Conservation (phyloP, 306 rosid species). For the Prosopis cineraria region DNA sequence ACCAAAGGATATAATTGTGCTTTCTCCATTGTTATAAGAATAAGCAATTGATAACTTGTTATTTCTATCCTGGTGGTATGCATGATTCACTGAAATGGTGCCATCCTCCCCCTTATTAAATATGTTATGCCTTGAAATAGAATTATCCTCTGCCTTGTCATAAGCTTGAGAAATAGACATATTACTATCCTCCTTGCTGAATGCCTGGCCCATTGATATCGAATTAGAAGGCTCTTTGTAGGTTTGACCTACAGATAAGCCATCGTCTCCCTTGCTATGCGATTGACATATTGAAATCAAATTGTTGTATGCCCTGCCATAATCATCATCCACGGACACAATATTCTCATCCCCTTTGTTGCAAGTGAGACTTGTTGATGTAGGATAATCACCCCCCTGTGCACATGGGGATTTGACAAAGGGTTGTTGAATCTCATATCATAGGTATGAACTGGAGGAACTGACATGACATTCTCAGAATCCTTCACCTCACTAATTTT, state of each 20-base stretch:
- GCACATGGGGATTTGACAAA: constrained; percentile 35
- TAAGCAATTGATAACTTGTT: constrained; percentile 33
- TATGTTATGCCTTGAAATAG: constrained; percentile 46
- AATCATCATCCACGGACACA: constrained; percentile 41
- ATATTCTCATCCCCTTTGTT: constrained; percentile 50
- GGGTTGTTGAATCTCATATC: constrained; percentile 38
- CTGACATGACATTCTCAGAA: constrained; percentile 51
- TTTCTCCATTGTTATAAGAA: constrained; percentile 47
- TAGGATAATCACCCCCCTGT: constrained; percentile 43
- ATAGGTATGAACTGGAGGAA: constrained; percentile 47
- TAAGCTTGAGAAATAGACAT: constrained; percentile 54
- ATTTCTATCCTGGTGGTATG: constrained; percentile 37
- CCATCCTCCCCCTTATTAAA: constrained; percentile 45
- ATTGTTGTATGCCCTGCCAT: constrained; percentile 49
- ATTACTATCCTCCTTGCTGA: constrained; percentile 45
- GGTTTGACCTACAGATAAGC: constrained; percentile 52
- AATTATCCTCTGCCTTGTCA: constrained; percentile 45
- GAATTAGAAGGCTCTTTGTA: constrained; percentile 45
- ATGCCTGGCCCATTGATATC: constrained; percentile 40
- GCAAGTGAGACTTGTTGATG: constrained; percentile 47
- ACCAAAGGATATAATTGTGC: constrained; percentile 67
- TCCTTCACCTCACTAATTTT: constrained; percentile 75
- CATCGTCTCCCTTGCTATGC: constrained; percentile 39
- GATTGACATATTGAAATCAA: constrained; percentile 59
- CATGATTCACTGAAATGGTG: constrained; percentile 34